phyloP scores from a whole-genome alignment of 2,329 filamentous ascomycete genomes.

The Colletotrichum lindemuthianum region DNA sequence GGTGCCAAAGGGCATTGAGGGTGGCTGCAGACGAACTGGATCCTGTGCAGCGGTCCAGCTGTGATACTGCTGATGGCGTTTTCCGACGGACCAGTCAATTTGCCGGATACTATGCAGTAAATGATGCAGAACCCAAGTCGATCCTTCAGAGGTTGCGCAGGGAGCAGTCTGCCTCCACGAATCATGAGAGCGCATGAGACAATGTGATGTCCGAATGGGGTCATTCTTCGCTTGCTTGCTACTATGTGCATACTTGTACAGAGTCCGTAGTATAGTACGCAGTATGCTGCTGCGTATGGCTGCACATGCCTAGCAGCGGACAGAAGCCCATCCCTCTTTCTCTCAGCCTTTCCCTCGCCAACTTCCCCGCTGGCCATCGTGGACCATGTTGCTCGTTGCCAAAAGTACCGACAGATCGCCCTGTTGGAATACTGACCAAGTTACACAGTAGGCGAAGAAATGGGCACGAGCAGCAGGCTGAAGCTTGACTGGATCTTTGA shows the following conservation, averaged over 20 bases:
- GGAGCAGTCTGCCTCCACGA: constrained; percentile 11
- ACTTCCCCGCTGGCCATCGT: too few species aligned
- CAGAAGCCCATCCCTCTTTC: neutral
- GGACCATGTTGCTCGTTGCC: too few species aligned
- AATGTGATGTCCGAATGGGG: constrained; percentile 25
- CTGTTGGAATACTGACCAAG: too few species aligned
- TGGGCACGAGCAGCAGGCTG: neutral
- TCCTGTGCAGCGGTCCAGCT: too few species aligned
- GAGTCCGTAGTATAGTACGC: too few species aligned
- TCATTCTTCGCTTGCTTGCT: constrained; percentile 1
- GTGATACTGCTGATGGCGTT: neutral
- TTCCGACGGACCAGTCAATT: too few species aligned
- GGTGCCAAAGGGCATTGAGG: constrained; percentile 21
- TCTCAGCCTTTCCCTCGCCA: neutral
- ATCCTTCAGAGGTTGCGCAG: neutral
- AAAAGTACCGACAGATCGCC: too few species aligned
- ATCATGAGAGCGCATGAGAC: constrained; percentile 13
- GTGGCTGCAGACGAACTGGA: neutral
- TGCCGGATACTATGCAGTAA: neutral
- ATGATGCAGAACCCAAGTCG: neutral
- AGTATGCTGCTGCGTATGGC: too few species aligned
- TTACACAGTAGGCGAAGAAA: neutral
- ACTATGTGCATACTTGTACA: too few species aligned
- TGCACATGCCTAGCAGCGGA: too few species aligned
- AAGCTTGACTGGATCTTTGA: constrained; percentile 1